phyloP scores from a whole-genome alignment of 2,329 filamentous ascomycete genomes.

The Phyllosticta citrichinensis region DNA sequence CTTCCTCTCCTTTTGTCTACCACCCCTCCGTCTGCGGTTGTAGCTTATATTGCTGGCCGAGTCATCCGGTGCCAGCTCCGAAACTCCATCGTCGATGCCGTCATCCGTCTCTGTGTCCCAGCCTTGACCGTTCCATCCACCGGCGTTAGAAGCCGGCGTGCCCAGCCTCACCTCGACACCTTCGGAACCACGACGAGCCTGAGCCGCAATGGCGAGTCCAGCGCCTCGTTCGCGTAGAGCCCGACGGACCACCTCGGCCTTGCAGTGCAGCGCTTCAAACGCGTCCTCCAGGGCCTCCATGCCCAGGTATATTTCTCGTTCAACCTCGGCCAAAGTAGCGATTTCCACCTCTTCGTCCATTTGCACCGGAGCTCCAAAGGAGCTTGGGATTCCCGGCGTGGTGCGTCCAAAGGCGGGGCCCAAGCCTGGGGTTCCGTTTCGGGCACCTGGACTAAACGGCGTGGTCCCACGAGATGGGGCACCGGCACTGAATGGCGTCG shows the following conservation, averaged over 20 bases:
- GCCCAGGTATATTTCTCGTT: conserved; percentile 82
- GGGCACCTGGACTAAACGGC: conserved; percentile 27
- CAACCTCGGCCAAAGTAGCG: conserved; percentile 77
- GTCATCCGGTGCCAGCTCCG: conserved; percentile 62
- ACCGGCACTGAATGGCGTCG: conserved; percentile 47
- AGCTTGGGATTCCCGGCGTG: conserved; percentile 25
- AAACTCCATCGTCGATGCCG: conserved; percentile 29
- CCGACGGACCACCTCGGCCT: conserved; percentile 70
- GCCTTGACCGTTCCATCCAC: conserved; percentile 16
- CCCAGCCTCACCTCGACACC: conserved; percentile 36
- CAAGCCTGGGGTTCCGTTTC: conserved; percentile 1
- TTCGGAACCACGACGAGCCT: conserved; percentile 43
- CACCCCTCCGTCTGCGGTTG: conserved; percentile 55
- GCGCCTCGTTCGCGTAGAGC: conserved; percentile 73
- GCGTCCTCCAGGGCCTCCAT: conserved; percentile 95
- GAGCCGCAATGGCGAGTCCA: conserved; percentile 58
- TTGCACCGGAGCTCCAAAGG: conserved; percentile 64
- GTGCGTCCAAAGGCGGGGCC: not conserved
- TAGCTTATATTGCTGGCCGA: conserved; percentile 72
- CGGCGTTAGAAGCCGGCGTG: conserved; percentile 39
- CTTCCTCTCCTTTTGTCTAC: conserved; percentile 56
- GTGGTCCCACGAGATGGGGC: conserved; percentile 40
- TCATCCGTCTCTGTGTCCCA: conserved; percentile 22
- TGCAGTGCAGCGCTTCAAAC: conserved; percentile 81
- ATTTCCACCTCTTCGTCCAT: conserved; percentile 93